phyloP scores from a whole-genome alignment of 1,284 basidiomycete genomes.

The Farysia itapuensis region DNA sequence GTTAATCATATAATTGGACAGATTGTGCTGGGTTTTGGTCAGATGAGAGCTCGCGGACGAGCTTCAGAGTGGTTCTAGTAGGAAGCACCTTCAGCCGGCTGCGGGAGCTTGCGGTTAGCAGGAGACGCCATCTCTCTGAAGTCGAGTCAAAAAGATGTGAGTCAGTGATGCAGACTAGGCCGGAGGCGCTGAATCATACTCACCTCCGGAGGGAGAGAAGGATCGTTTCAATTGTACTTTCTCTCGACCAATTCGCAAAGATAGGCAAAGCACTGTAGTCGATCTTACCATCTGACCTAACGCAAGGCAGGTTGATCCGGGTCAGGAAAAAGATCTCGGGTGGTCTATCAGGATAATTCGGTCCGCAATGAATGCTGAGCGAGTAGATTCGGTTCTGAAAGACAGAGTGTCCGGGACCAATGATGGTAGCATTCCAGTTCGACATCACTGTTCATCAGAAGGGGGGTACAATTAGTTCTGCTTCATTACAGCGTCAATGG shows the following conservation, averaged over 20 bases:
- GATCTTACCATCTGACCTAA: constrained; percentile 71
- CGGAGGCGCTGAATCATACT: constrained; percentile 8
- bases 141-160: too few species aligned
- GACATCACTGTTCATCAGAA: constrained; percentile 71
- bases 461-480: not conserved
- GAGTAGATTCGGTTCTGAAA: constrained; percentile 99
- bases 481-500: not conserved
- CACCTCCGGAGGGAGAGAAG: constrained; percentile 55
- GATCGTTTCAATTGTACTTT: constrained; percentile 57
- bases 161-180: not conserved
- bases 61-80: too few species aligned
- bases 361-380: constrained; percentile 83
- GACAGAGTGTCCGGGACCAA: constrained; percentile 88
- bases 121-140: constrained; percentile 88
- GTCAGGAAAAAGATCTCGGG: constrained; percentile 83
- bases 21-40: too few species aligned
- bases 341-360: constrained; percentile 76
- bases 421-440: constrained; percentile 98
- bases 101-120: constrained; percentile 87
- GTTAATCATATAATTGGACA: too few species aligned
- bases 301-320: constrained; percentile 93
- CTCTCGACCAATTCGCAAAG: constrained; percentile 51
- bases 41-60: too few species aligned
- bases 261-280: constrained; percentile 45
- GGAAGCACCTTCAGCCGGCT: constrained; percentile 79